Evolutionary conservation across 2,329 filamentous ascomycete genomes (phyloP), one percentile per base, ranked within the genome.

Genomic region (Epichloe gansuensis): DNA sequence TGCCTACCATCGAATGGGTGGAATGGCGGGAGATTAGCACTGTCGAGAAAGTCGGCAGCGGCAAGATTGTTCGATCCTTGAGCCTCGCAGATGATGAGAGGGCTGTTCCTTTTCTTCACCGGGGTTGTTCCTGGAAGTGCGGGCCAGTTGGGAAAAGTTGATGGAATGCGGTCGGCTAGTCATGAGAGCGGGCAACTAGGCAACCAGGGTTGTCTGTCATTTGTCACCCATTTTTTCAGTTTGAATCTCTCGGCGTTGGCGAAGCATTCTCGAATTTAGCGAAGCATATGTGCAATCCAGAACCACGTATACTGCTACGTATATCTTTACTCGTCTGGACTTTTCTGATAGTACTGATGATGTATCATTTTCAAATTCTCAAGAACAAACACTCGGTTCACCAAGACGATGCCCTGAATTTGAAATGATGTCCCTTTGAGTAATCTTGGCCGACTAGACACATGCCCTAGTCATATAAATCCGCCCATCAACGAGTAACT

Each of bases 1-100:
- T 77, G 23, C 76, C 81, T 3, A 65, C 73, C 3, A 69, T 75
- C 0, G 73, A 81, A 59, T 85, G 82, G 81, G 65, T 85, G 7
- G 82, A 85, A 60, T 85, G 81, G 77, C 80, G 76, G 63, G 71
- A 76, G 53, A 52, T 71, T 25, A 55, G 58, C 25, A 61, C 58
- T 12, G 57, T 57, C 39, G 57, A 59, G 23, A 48, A 51, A 9
- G 34, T 48, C 13, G 23, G 44, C n/a, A 51, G 31, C 13, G n/a
- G 28, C 25, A 23, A 52, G 23, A 56, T 51, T 3, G 52, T 60
- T 52, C 56, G 52, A 25, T 60, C 63, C 6, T 56, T 68, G 41
- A 69, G 65, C 43, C 60, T 54, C 53, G 60, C 61, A 1, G 55
- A 63, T 28, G 64, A 66, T 1, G 70, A 72, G 54, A 65, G 60